Evolutionary conservation across 176 grass and related monocot species (phyloP), one percentile per base, ranked within the genome.

Genomic region (Lolium rigidum): DNA sequence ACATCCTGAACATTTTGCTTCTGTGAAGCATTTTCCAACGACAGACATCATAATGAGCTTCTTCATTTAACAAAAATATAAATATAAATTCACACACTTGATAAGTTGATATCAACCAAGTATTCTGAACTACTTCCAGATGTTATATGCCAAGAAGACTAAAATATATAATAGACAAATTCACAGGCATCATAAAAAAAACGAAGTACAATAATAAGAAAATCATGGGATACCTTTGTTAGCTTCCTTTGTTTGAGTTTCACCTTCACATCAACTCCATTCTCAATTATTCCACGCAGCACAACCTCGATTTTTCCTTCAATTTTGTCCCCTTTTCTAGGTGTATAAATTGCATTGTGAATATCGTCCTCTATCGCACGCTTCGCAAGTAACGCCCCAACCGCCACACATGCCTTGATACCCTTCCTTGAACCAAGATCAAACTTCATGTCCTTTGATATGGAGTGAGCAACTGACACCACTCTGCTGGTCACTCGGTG

Each of bases 391-490:
- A 95, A 17, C 11, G 78, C 85, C 7, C 93, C 93, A 58, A 95
- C 90, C 2, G 88, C 90, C 2, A 77, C 88, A 69, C 93, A 95
- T 10, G 93, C 93, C 21, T 82, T 92, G 20, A 87, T 60, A 61
- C 88, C 93, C 80, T 92, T 95, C 90, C 80, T 88, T 15, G 90
- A 95, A 62, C 78, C 88, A 44, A 95, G 22, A 83, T 95, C 88
- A 87, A 90, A 92, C 70, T 90, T 95, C 90, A 95, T 95, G 57
- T 95, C 93, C 79, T 92, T 95, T 0, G 93, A 95, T 80, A 95
- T 95, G 16, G 93, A 95, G 73, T 95, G 93, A 2, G 93, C 88
- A 15, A 95, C 93, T 0, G 83, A 43, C 15, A 92, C 93, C 69
- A 95, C 93, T 80, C 81, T 88, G 86, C 93, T 90, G 37, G 90